A percentile compares a stretch with the other conserved stretches of the same genome.
Conservation (phyloP, 306 rosid species). For the Acacia acuminata region DNA sequence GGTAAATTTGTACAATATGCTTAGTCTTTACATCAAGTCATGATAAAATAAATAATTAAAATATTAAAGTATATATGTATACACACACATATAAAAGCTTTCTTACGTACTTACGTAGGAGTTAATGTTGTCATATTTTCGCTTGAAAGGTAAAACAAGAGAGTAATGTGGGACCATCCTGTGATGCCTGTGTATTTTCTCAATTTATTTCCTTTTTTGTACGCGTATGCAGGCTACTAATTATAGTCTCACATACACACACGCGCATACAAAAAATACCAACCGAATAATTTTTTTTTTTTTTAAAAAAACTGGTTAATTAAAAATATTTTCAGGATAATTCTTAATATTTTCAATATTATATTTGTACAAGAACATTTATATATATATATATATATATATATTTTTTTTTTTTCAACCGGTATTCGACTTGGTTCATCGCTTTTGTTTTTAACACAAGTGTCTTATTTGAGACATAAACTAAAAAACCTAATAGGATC, state of each 20-base stretch:
- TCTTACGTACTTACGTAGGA: background rate
- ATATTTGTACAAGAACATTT: background rate
- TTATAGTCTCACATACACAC: background rate
- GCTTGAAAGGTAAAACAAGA: background rate
- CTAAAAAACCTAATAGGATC: too few species aligned
- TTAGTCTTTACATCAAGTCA: background rate
- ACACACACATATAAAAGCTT: background rate
- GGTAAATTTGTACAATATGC: background rate
- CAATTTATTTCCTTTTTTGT: background rate
- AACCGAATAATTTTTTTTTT: background rate
- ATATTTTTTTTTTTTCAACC: too few species aligned
- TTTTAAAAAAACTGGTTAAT: background rate
- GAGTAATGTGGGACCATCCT: background rate
- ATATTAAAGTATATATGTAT: background rate
- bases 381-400: too few species aligned
- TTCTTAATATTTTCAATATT: background rate
- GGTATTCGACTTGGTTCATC: too few species aligned
- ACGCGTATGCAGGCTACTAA: background rate
- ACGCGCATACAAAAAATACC: background rate
- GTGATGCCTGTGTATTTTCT: background rate
- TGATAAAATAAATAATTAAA: background rate
- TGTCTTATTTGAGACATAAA: fast-evolving
- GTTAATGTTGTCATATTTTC: background rate
- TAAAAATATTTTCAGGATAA: background rate
- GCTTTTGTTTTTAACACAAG: fast-evolving